Evolutionary conservation across 2,329 filamentous ascomycete genomes (phyloP), one percentile per base, ranked within the genome.

Genomic region (Talaromyces sp.): DNA sequence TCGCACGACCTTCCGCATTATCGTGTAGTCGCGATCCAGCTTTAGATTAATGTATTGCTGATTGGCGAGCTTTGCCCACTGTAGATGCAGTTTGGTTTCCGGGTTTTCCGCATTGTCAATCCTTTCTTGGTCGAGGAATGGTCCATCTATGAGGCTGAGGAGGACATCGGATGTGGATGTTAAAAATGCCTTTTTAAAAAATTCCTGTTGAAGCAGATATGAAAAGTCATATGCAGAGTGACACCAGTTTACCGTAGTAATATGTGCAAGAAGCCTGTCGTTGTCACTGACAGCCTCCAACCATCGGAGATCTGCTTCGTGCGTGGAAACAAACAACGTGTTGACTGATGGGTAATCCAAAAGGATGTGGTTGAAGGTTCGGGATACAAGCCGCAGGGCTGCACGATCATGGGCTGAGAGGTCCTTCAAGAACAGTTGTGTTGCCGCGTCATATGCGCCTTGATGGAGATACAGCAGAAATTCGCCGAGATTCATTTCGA

Each of bases 211-310:
- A 28, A 5, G 10, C 9, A 57, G 17, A 52, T 27, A 28, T 2
- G 36, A n/a, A 44, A 58, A 27, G 15, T 51, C n/a, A 30, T 54
- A 39, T 0, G 42, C 36, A 27, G 51, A 49, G 10, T 62, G 33
- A 33, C 53, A 32, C 61, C 61, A 62, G 7, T 47, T 15, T 27
- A 62, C n/a, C 4, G 15, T 27, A 7, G 53, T 2, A 13, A 62
- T 51, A 33, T 57, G 61, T 49, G 27, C 42, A 19, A 58, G 22
- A 5, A 62, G 30, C 15, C 15, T 56, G 1, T 33, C 22, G 28
- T 62, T 62, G 0, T 33, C 22, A n/a, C 57, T 56, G n/a, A 62
- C 36, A 1, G 32, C 15, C 22, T 59, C 32, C 6, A 62, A 27
- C 19, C 53, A 58, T 3, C 57, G 52, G 3, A 62, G 22, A 30